Conservation (phyloP, 2,329 filamentous ascomycete species). For the Pseudocercospora fijiensis region DNA sequence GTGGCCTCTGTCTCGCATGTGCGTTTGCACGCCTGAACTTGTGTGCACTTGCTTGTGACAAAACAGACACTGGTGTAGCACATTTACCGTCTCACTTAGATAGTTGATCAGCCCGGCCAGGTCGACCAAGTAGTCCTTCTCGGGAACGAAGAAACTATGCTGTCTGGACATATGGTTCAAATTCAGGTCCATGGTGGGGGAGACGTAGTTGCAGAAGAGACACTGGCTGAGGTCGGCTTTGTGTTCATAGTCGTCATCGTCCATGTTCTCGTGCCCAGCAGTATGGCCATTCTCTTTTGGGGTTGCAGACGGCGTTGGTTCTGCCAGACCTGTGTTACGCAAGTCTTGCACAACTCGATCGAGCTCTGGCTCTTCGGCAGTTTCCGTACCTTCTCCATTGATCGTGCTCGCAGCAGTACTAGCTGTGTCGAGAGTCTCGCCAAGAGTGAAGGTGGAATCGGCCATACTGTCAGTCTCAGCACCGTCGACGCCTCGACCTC, state of each 20-base stretch:
- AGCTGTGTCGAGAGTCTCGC: conserved; percentile 66
- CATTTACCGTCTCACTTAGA: conserved; percentile 75
- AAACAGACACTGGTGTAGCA: conserved; percentile 80
- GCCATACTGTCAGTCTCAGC: conserved; percentile 67
- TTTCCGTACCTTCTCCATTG: conserved; percentile 54
- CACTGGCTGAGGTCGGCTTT: conserved; percentile 57
- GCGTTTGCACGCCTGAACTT: conserved; percentile 79
- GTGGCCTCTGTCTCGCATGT: conserved; percentile 96
- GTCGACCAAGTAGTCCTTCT: conserved; percentile 79
- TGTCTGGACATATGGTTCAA: conserved; percentile 85
- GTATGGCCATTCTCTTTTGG: conserved; percentile 24
- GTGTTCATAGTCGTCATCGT: conserved; percentile 36
- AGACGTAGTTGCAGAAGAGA: conserved; percentile 89
- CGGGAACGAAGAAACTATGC: conserved; percentile 95
- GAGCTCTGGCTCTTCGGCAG: conserved; percentile 68
- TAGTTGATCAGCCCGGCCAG: conserved; percentile 76
- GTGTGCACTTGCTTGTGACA: conserved; percentile 82
- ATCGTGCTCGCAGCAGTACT: conserved; percentile 49
- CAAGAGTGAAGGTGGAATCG: conserved; percentile 87
- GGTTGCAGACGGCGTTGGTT: conserved; percentile 26
- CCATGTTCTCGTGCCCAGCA: conserved; percentile 46
- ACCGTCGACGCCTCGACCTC: conserved; percentile 54
- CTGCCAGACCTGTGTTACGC: conserved; percentile 60
- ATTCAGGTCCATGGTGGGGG: conserved; percentile 72
- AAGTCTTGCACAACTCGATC: conserved; percentile 74